A percentile compares a stretch with the other conserved stretches of the same genome.
phyloP scores from a whole-genome alignment of 768 basidiomycete genomes.

The Lepiota brunneoincarnata region DNA sequence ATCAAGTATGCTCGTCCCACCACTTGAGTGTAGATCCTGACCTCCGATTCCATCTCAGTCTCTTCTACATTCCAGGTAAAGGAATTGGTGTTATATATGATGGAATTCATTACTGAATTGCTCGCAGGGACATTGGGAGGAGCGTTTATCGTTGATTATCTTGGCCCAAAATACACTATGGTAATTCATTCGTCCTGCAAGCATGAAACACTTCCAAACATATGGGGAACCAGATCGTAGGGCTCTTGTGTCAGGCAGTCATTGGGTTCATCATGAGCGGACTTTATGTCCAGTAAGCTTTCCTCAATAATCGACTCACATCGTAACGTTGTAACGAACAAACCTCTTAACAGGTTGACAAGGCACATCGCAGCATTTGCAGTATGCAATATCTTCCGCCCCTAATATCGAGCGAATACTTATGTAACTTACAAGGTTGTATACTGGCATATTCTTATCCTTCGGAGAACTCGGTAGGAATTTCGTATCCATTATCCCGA shows the following conservation, averaged over 20 bases:
- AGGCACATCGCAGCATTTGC: slow-evolving; percentile 73
- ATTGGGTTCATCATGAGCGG: slow-evolving; percentile 92
- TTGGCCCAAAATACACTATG: slow-evolving; percentile 79
- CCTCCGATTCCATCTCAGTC: slow-evolving; percentile 11
- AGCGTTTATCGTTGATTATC: slow-evolving; percentile 70
- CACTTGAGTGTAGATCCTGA: not conserved
- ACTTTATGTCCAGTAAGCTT: slow-evolving; percentile 51
- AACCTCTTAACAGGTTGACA: slow-evolving; percentile 44
- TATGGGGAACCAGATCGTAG: slow-evolving; percentile 48
- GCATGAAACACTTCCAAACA: not conserved
- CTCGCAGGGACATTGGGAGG: slow-evolving; percentile 55
- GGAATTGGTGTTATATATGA: not conserved
- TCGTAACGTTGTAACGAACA: slow-evolving; percentile 3
- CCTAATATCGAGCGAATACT: not conserved
- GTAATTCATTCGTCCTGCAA: slow-evolving; percentile 28
- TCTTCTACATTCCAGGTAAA: slow-evolving; percentile 40
- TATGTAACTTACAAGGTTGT: slow-evolving; percentile 48
- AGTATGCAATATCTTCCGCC: slow-evolving; percentile 32
- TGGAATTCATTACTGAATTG: slow-evolving; percentile 43
- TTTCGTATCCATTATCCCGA: not conserved
- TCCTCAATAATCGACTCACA: not conserved
- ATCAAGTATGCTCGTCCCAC: slow-evolving; percentile 57
- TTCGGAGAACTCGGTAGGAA: slow-evolving; percentile 78
- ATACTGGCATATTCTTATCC: slow-evolving; percentile 87
- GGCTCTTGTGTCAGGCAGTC: slow-evolving; percentile 64